Evolutionary conservation across 805 yeast species (phyloP).

Genomic region (Candida berthetii): DNA sequence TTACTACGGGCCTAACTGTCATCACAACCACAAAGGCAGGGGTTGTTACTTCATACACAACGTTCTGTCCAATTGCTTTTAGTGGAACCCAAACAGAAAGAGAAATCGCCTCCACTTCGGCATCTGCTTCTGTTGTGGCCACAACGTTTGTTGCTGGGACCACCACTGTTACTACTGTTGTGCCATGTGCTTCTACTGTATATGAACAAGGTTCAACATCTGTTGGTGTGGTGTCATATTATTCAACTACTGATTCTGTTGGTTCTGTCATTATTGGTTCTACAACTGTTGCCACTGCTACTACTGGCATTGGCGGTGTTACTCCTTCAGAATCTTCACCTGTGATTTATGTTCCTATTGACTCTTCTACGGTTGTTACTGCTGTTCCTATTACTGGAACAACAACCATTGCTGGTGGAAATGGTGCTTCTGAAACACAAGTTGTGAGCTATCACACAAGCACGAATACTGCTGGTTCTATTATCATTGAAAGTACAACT

Average conservation of each 20-base stretch:
- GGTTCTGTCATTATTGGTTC: constrained; percentile 22
- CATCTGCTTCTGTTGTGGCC: constrained; percentile 8
- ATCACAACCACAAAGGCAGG: constrained; percentile 12
- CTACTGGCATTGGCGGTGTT: constrained; percentile 7
- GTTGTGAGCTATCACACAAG: background rate
- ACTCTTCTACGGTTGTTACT: background rate
- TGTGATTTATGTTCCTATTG: background rate
- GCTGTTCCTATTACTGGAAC: constrained; percentile 14
- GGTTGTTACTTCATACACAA: constrained; percentile 8
- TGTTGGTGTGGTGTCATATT: too few species aligned
- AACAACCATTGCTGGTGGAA: constrained; percentile 5
- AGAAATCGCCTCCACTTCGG: too few species aligned
- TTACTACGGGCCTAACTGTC: constrained; percentile 23
- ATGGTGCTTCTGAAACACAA: background rate
- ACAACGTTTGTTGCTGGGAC: constrained; percentile 10
- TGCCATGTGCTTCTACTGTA: constrained; percentile 23
- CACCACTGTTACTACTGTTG: constrained; percentile 16
- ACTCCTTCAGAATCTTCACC: constrained; percentile 11
- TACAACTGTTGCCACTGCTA: constrained; percentile 20
- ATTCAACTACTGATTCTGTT: constrained; percentile 19
- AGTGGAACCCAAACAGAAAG: too few species aligned
- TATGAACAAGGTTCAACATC: background rate
- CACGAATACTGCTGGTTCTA: background rate
- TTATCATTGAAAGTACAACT: background rate
- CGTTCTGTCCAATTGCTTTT: constrained; percentile 23